phyloP scores from a whole-genome alignment of 1,284 basidiomycete genomes.

The Pholiota adiposa region DNA sequence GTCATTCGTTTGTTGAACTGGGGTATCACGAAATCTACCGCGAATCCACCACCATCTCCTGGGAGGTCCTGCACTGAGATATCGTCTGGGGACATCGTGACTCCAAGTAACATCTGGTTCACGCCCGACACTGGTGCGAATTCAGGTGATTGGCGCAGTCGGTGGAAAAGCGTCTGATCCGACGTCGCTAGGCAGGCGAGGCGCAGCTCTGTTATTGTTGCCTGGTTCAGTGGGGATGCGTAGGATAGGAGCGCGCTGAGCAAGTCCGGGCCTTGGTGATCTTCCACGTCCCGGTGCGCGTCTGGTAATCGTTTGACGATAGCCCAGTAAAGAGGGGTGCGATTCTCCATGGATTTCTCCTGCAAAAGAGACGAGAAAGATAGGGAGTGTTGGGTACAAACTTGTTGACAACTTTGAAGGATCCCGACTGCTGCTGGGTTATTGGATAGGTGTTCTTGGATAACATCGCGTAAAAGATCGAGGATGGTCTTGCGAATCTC shows the following conservation, averaged over 20 bases:
- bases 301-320: constrained; percentile 59
- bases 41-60: constrained; percentile 57
- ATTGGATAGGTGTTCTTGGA: constrained; percentile 36
- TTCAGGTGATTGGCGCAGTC: constrained; percentile 52
- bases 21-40: constrained; percentile 53
- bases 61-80: constrained; percentile 52
- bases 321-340: constrained; percentile 72
- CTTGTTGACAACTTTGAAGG: constrained; percentile 41
- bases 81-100: constrained; percentile 52
- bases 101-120: constrained; percentile 63
- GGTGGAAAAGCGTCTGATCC: constrained; percentile 67
- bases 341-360: constrained; percentile 63
- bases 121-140: constrained; percentile 53
- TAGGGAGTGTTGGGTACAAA: constrained; percentile 33
- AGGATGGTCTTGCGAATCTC: constrained; percentile 51
- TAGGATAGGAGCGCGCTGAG: constrained; percentile 55
- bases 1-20: constrained; percentile 74
- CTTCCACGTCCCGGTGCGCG: constrained; percentile 29
- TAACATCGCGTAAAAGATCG: constrained; percentile 51
- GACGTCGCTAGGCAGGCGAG: constrained; percentile 66
- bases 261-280: constrained; percentile 45
- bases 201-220: constrained; percentile 59
- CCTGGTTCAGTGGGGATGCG: constrained; percentile 53
- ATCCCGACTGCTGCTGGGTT: constrained; percentile 34
- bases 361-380: constrained; percentile 54